Percentiles rank a stretch among this genome's conserved stretches.
Evolutionary conservation across 2,329 filamentous ascomycete genomes (phyloP).

Genomic region (Xylaria multiplex): DNA sequence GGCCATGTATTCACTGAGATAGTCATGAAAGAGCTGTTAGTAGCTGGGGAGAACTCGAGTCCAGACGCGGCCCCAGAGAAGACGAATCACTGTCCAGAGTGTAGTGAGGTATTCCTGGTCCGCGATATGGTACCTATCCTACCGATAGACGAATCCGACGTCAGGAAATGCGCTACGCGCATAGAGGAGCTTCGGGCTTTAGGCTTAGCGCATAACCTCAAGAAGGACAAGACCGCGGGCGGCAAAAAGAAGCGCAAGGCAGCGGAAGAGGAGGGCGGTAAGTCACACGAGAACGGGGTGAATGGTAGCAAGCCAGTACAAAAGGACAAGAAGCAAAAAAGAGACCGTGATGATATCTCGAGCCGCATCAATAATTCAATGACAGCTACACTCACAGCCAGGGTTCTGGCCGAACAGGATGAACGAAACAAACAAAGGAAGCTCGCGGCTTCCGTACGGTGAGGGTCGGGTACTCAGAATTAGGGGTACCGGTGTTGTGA

Average conservation of each 20-base stretch:
- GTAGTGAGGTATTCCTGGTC: constrained; percentile 75
- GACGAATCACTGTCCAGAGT: constrained; percentile 74
- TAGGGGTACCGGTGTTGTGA: not conserved
- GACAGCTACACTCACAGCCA: constrained; percentile 85
- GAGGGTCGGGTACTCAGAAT: not conserved
- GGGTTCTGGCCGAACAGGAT: constrained; percentile 87
- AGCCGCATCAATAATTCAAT: constrained; percentile 86
- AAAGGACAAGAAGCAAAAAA: constrained; percentile 57
- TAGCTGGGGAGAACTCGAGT: constrained; percentile 28
- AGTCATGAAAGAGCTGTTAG: constrained; percentile 80
- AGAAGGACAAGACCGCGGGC: constrained; percentile 74
- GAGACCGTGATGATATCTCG: constrained; percentile 49
- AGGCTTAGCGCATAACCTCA: constrained; percentile 85
- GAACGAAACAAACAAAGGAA: constrained; percentile 82
- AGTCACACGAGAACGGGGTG: constrained; percentile 43
- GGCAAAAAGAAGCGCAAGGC: constrained; percentile 75
- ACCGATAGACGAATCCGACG: constrained; percentile 75
- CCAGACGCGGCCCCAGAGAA: constrained; percentile 6
- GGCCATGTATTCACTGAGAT: constrained; percentile 93
- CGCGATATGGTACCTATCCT: constrained; percentile 87
- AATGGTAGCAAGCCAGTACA: constrained; percentile 53
- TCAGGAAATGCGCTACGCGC: constrained; percentile 72
- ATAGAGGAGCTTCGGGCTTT: constrained; percentile 74
- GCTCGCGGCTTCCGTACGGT: constrained; percentile 56
- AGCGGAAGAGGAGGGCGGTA: constrained; percentile 50